Percentiles rank a stretch among this genome's conserved stretches.
Conservation (phyloP, 2,329 filamentous ascomycete species). For the Pyrenochaeta sp. region DNA sequence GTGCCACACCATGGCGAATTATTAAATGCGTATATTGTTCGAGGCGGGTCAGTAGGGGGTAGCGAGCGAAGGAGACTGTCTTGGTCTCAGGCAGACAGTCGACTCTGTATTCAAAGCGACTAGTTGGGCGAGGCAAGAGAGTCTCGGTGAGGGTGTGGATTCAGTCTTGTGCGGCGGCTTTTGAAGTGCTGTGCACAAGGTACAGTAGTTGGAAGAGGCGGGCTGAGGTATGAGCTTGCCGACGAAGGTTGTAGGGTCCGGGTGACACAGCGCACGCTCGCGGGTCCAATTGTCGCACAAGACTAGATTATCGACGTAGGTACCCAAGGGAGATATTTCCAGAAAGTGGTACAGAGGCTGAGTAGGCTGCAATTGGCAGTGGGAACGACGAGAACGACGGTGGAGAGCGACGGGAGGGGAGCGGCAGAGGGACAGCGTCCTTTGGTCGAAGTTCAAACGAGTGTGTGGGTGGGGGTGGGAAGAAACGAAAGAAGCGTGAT, state of each 20-base stretch:
- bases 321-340: slow-evolving; percentile 16
- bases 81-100: slow-evolving; percentile 13
- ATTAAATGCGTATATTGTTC: slow-evolving; percentile 28
- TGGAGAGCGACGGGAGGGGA: slow-evolving; percentile 9
- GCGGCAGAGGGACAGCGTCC: too few species aligned
- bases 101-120: slow-evolving; percentile 14
- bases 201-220: slow-evolving; percentile 20
- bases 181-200: slow-evolving; percentile 14
- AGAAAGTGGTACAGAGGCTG: slow-evolving; percentile 18
- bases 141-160: slow-evolving; percentile 10
- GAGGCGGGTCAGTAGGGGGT: slow-evolving; percentile 20
- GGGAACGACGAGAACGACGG: slow-evolving; percentile 5
- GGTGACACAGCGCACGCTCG: slow-evolving; percentile 41
- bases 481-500: slow-evolving; percentile 21
- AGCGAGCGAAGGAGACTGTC: slow-evolving; percentile 14
- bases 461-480: slow-evolving; percentile 30
- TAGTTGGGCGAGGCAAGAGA: slow-evolving; percentile 8
- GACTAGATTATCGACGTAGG: slow-evolving; percentile 40
- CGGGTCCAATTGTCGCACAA: slow-evolving; percentile 32
- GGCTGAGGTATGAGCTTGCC: slow-evolving; percentile 17
- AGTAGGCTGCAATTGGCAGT: slow-evolving; percentile 13
- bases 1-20: slow-evolving; percentile 31
- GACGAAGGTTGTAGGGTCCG: slow-evolving; percentile 23
- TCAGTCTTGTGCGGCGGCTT: slow-evolving; percentile 11
- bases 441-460: slow-evolving; percentile 32